phyloP scores from a whole-genome alignment of 768 basidiomycete genomes.

The Mycena metata region DNA sequence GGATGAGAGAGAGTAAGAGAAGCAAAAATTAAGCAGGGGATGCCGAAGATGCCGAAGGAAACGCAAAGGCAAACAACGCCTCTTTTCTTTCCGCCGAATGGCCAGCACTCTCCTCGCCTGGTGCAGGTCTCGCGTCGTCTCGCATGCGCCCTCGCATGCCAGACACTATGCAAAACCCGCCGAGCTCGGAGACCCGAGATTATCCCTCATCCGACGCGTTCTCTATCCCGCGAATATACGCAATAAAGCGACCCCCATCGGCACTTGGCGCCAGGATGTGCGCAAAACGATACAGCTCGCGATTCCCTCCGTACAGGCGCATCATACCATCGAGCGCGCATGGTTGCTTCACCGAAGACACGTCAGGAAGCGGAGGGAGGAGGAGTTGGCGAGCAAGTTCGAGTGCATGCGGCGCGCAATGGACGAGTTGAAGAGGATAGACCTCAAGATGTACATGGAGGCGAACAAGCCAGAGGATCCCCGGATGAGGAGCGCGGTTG shows the following conservation, averaged over 20 bases:
- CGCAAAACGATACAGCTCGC: constrained; percentile 81
- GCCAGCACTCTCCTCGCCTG: constrained; percentile 55
- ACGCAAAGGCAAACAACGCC: neutral
- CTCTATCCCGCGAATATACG: constrained; percentile 86
- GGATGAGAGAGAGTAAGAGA: too few species aligned
- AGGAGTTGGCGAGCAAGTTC: constrained; percentile 82
- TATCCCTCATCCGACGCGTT: constrained; percentile 76
- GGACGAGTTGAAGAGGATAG: constrained; percentile 78
- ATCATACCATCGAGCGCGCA: constrained; percentile 92
- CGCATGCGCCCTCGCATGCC: constrained; percentile 49
- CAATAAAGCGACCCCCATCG: constrained; percentile 79
- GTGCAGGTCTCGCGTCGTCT: constrained; percentile 40
- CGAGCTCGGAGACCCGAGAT: constrained; percentile 73
- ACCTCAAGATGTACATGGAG: constrained; percentile 72
- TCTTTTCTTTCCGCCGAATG: constrained; percentile 47
- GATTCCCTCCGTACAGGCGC: constrained; percentile 91
- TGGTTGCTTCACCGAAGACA: constrained; percentile 88
- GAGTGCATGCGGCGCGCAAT: constrained; percentile 87
- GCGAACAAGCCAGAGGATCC: constrained; percentile 84
- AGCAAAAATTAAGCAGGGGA: neutral
- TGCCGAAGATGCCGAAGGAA: neutral
- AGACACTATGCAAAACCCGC: constrained; percentile 58
- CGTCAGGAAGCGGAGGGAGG: constrained; percentile 75
- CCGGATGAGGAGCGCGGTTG: constrained; percentile 67
- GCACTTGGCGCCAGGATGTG: constrained; percentile 88